Percentiles rank a stretch among this genome's conserved stretches.
phyloP scores from a whole-genome alignment of 306 rosid species.

The Dalbergia cultrata region DNA sequence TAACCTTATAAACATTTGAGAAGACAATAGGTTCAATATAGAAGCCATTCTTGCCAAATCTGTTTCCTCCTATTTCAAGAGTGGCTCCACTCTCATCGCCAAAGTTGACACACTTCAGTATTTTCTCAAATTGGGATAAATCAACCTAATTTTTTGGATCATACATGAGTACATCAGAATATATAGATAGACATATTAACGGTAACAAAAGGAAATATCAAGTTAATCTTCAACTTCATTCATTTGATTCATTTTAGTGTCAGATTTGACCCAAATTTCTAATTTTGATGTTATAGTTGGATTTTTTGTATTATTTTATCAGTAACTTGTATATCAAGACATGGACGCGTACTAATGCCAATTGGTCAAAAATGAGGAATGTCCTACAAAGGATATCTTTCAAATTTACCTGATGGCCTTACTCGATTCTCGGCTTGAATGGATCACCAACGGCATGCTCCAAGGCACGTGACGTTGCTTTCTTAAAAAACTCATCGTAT shows the following conservation, averaged over 20 bases:
- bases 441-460: conserved; percentile 84
- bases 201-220: too few species aligned
- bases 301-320: neutral
- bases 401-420: conserved; percentile 81
- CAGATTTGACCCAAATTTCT: too few species aligned
- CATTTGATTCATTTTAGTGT: too few species aligned
- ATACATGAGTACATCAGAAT: neutral
- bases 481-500: conserved; percentile 75
- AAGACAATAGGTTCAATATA: conserved; percentile 81
- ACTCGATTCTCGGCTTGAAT: conserved; percentile 70
- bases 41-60: conserved; percentile 69
- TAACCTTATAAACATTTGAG: conserved; percentile 69
- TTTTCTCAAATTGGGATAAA: conserved; percentile 71
- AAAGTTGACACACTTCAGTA: conserved; percentile 62
- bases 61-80: conserved; percentile 75
- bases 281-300: too few species aligned
- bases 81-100: conserved; percentile 78
- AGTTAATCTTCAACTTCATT: too few species aligned
- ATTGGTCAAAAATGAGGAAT: neutral
- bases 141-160: conserved; percentile 59
- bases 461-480: conserved; percentile 69
- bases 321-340: too few species aligned
- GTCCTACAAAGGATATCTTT: too few species aligned
- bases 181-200: too few species aligned
- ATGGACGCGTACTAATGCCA: too few species aligned